These are phyloP conservation scores for Erucastrum elatum DNA, from an alignment of 345 rosid species.

Conservation along the genomic window DNA sequence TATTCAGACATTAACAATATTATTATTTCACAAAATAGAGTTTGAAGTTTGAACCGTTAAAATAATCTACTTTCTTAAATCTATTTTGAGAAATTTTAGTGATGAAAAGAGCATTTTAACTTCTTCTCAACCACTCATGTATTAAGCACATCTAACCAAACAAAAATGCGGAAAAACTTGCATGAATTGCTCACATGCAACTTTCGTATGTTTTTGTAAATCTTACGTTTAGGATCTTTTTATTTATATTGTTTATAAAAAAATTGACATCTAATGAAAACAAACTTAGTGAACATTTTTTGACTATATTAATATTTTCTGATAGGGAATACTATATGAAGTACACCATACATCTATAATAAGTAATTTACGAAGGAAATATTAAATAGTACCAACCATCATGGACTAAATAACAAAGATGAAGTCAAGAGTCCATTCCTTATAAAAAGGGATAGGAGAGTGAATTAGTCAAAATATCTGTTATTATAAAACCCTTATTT, in stretches of 20 bases:
- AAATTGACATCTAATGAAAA: no score
- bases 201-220: neutral
- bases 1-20: no score
- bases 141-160: neutral
- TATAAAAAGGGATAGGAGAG: conserved; percentile 19
- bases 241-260: neutral
- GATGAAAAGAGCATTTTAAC: neutral
- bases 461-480: neutral
- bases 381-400: conserved; percentile 2
- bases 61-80: neutral
- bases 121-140: neutral
- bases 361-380: neutral
- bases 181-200: neutral
- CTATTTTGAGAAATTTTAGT: neutral
- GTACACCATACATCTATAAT: neutral
- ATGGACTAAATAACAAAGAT: neutral
- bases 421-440: conserved; percentile 14
- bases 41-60: no score
- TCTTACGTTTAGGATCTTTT: neutral
- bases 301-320: neutral
- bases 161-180: neutral
- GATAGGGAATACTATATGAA: neutral
- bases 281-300: neutral
- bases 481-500: neutral
- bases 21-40: no score